Conservation (phyloP, 495 filamentous ascomycete genomes). For the Tuber magnatum region DNA sequence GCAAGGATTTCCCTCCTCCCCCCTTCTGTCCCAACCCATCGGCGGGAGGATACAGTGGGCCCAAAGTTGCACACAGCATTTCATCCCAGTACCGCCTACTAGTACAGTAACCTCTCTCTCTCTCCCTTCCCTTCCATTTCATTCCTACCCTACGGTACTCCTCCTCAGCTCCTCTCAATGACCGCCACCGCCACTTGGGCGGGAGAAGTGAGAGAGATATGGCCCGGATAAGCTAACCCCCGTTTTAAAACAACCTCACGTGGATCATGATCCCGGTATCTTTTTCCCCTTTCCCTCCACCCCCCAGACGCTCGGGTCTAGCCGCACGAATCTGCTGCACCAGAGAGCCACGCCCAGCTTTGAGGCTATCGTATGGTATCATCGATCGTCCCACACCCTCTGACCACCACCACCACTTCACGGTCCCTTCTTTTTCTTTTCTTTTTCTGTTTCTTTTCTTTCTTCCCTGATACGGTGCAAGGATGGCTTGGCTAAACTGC, state of each 20-base stretch:
- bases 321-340: background rate
- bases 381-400: background rate
- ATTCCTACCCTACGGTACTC: too few relatives aligned
- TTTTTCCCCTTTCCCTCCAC: background rate
- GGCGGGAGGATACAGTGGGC: background rate
- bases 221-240: background rate
- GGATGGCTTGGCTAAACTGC: background rate
- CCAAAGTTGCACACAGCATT: background rate
- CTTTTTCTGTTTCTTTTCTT: too few relatives aligned
- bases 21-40: background rate
- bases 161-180: background rate
- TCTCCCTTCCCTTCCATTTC: background rate
- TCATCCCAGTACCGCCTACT: background rate
- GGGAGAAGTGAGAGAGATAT: background rate
- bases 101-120: too few relatives aligned
- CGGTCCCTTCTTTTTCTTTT: background rate
- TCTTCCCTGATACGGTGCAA: background rate
- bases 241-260: background rate
- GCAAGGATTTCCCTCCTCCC: background rate
- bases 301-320: background rate
- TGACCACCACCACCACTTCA: constrained; percentile 2
- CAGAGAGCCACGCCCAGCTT: background rate
- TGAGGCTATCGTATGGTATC: too few relatives aligned
- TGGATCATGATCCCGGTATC: background rate
- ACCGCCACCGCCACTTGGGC: background rate